These are phyloP conservation scores for Suhomyces bribrorum DNA, from an alignment of 1,139 yeast genomes.

Conservation along the genomic window DNA sequence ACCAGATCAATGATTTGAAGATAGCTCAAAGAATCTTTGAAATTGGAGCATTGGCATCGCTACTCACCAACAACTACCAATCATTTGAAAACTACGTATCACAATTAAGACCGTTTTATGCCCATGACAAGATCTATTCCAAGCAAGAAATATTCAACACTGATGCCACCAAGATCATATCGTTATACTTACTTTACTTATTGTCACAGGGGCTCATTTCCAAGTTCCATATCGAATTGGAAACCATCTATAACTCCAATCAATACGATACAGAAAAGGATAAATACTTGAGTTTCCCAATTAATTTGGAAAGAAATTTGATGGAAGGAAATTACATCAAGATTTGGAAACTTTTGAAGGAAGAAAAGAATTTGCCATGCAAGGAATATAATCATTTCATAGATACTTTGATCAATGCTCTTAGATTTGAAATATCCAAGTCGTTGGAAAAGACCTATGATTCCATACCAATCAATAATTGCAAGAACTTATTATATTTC, in stretches of 20 bases:
- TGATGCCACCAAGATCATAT: conserved; percentile 69
- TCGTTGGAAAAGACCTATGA: conserved; percentile 80
- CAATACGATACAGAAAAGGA: conserved; percentile 49
- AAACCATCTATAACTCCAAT: conserved; percentile 57
- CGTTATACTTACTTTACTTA: conserved; percentile 73
- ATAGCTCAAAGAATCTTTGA: conserved; percentile 83
- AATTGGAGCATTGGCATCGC: conserved; percentile 79
- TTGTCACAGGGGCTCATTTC: conserved; percentile 84
- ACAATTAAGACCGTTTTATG: conserved; percentile 77
- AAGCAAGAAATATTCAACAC: conserved; percentile 53
- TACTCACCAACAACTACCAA: conserved; percentile 61
- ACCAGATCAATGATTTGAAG: conserved; percentile 63
- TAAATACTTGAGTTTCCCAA: conserved; percentile 74
- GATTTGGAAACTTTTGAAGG: conserved; percentile 77
- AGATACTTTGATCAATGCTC: conserved; percentile 67
- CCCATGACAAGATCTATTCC: conserved; percentile 47
- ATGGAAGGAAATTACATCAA: conserved; percentile 97
- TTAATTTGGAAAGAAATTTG: conserved; percentile 85
- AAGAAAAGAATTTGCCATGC: conserved; percentile 53
- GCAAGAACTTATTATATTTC: conserved; percentile 77
- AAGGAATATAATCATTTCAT: conserved; percentile 62
- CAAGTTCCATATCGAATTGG: conserved; percentile 87
- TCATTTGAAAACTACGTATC: conserved; percentile 72
- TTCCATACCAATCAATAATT: conserved; percentile 76
- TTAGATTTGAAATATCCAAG: conserved; percentile 84